Percentiles rank a stretch among this genome's conserved stretches.
Conservation (phyloP, 495 filamentous ascomycete species). For the Talaromyces trachyspermus region DNA sequence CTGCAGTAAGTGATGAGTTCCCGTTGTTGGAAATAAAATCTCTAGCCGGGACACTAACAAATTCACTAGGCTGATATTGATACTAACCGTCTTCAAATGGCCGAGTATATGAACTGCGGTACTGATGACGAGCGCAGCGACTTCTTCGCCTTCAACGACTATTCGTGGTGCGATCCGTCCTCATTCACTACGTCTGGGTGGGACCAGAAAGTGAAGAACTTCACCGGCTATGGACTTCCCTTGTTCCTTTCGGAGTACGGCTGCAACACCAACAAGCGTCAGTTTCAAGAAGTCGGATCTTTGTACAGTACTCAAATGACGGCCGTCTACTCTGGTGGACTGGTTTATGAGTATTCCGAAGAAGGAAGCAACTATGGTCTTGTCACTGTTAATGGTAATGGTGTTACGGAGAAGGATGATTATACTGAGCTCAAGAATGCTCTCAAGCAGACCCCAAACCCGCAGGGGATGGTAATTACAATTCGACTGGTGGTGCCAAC, state of each 20-base stretch:
- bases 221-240: conserved; percentile 82
- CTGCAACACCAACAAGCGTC: conserved; percentile 71
- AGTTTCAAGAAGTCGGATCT: conserved; percentile 71
- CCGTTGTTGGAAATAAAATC: not conserved
- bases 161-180: conserved; percentile 90
- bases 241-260: conserved; percentile 96
- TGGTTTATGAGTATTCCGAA: conserved; percentile 91
- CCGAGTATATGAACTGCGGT: conserved; percentile 92
- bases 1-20: conserved; percentile 44
- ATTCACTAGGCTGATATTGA: conserved; percentile 53
- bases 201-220: conserved; percentile 87
- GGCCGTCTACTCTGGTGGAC: conserved; percentile 84
- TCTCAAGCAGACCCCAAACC: conserved; percentile 54
- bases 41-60: not conserved
- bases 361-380: conserved; percentile 73
- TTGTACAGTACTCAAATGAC: conserved; percentile 86
- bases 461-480: conserved; percentile 73
- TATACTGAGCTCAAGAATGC: conserved; percentile 62
- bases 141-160: conserved; percentile 98
- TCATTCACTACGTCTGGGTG: conserved; percentile 72
- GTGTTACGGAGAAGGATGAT: conserved; percentile 50
- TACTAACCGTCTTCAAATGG: conserved; percentile 81
- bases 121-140: conserved; percentile 76
- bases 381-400: conserved; percentile 54
- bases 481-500: conserved; percentile 53